phyloP scores from a whole-genome alignment of 2,329 filamentous ascomycete species.

The Aurifilum marmelostoma region DNA sequence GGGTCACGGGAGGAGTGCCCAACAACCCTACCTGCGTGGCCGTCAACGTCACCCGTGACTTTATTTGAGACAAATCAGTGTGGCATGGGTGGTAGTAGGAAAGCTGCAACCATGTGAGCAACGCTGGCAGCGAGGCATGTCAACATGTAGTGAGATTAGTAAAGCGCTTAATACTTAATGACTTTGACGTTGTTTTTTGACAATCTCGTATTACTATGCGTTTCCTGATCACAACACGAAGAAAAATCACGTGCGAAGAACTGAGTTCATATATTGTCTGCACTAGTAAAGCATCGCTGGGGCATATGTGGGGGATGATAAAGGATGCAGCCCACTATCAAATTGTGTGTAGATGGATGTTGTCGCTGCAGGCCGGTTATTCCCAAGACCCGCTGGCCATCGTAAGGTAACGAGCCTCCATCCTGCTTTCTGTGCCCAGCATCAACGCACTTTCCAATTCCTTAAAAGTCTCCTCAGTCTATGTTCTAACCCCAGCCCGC shows the following conservation, averaged over 20 bases:
- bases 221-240: not conserved
- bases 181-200: not conserved
- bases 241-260: not conserved
- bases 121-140: not conserved
- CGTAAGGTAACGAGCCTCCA: not conserved
- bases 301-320: not conserved
- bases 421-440: not conserved
- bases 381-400: not conserved
- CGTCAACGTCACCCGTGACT: conserved; percentile 36
- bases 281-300: not conserved
- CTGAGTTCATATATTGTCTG: not conserved
- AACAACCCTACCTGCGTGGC: conserved; percentile 42
- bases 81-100: not conserved
- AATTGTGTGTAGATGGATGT: not conserved
- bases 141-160: not conserved
- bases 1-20: conserved; percentile 36
- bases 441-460: not conserved
- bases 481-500: not conserved
- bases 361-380: not conserved
- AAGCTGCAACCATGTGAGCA: not conserved
- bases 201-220: not conserved
- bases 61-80: conserved; percentile 12
- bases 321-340: not conserved
- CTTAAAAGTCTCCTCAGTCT: not conserved
- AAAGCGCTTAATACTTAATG: conserved; percentile 5